Evolutionary conservation across 805 yeast genomes (phyloP).

Genomic region (Starmerella kuoi): DNA sequence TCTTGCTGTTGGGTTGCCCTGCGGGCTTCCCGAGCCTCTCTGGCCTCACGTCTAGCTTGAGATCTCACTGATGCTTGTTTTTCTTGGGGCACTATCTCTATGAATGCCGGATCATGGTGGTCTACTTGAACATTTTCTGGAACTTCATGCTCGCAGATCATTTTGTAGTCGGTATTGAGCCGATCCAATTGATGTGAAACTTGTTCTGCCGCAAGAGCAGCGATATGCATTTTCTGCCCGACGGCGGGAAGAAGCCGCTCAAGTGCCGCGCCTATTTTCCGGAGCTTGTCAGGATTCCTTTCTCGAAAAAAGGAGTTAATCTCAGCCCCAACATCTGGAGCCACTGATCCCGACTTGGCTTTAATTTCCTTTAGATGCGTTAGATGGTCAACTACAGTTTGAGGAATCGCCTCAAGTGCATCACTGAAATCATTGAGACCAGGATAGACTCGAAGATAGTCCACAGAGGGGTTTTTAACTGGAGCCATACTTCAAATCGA

Average conservation of each 20-base stretch:
- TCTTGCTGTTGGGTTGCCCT: slow-evolving; percentile 27
- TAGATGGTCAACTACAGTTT: slow-evolving; percentile 69
- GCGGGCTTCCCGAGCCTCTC: slow-evolving; percentile 69
- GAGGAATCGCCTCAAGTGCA: slow-evolving; percentile 80
- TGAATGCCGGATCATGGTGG: slow-evolving; percentile 83
- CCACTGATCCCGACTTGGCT: slow-evolving; percentile 72
- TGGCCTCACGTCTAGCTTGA: slow-evolving; percentile 82
- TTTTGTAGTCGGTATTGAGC: slow-evolving; percentile 67
- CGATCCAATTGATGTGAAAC: slow-evolving; percentile 56
- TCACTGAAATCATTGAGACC: slow-evolving; percentile 88
- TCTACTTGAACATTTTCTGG: slow-evolving; percentile 56
- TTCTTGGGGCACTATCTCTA: slow-evolving; percentile 40
- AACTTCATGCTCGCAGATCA: slow-evolving; percentile 63
- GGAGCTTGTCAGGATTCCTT: slow-evolving; percentile 26
- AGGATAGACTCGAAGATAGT: slow-evolving; percentile 37
- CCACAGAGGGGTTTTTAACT: slow-evolving; percentile 14
- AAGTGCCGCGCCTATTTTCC: slow-evolving; percentile 34
- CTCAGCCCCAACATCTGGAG: slow-evolving; percentile 50
- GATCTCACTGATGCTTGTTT: slow-evolving; percentile 55
- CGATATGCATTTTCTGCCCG: slow-evolving; percentile 96
- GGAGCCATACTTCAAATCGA: slow-evolving; percentile 16
- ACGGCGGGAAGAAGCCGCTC: slow-evolving; percentile 77
- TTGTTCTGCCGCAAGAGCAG: slow-evolving; percentile 76
- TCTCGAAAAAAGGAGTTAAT: slow-evolving; percentile 38
- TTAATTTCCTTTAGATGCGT: slow-evolving; percentile 86